These are phyloP conservation scores for Persicaria maculosa DNA, from an alignment of 148 eudicot species.

Conservation along the genomic window DNA sequence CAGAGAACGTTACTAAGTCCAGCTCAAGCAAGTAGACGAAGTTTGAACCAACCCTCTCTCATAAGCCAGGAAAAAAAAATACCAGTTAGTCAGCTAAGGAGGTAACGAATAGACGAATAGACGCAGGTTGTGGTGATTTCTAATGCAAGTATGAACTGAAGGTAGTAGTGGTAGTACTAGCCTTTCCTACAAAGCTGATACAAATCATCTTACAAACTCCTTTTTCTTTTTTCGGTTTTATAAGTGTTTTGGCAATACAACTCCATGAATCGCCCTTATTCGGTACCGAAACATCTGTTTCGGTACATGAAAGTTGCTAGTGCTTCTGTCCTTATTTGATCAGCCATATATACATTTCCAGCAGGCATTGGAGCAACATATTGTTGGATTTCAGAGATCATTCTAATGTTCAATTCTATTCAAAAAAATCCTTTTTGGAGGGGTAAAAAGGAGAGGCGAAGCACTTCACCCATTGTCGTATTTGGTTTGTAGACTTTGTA, in stretches of 20 bases:
- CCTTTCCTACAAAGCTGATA: constrained; percentile 1
- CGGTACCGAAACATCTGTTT: too few relatives aligned
- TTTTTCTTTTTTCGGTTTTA: neutral
- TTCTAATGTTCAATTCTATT: too few relatives aligned
- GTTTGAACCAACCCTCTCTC: neutral
- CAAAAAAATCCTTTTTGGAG: too few relatives aligned
- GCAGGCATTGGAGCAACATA: too few relatives aligned
- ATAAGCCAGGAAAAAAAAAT: neutral
- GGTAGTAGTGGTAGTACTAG: constrained; percentile 2
- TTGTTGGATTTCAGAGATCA: too few relatives aligned
- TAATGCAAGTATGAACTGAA: neutral
- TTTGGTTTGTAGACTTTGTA: too few relatives aligned
- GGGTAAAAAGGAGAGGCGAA: too few relatives aligned
- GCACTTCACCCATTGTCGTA: too few relatives aligned
- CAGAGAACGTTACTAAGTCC: neutral
- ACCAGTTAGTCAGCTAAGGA: neutral
- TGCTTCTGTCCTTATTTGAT: too few relatives aligned
- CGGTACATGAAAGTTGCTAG: too few relatives aligned
- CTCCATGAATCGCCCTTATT: neutral
- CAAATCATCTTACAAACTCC: constrained; percentile 5
- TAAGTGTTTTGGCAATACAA: neutral
- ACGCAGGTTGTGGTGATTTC: neutral
- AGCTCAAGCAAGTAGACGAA: neutral
- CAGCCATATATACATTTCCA: too few relatives aligned
- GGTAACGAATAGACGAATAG: neutral